These are phyloP conservation scores for Leishmania turanica DNA, from an alignment of 208 protist species.

Conservation along the genomic window DNA sequence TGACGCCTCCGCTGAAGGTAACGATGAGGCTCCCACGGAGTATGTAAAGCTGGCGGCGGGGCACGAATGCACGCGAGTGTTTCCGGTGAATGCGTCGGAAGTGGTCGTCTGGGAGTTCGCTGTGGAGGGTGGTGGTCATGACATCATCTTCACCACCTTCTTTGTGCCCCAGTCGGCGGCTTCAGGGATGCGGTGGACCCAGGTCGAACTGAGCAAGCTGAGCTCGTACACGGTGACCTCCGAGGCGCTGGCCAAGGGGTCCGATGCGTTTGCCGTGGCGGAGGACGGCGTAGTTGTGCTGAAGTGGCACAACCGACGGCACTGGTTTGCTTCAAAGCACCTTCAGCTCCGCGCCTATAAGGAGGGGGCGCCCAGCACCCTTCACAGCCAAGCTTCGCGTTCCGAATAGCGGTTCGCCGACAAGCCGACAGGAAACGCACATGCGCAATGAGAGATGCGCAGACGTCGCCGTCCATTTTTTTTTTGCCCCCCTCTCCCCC, in stretches of 20 bases:
- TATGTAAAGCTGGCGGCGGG: constrained; percentile 17
- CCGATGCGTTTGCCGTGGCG: constrained; percentile 33
- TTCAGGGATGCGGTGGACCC: background rate
- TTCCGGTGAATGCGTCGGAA: constrained; percentile 31
- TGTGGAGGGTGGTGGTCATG: constrained; percentile 20
- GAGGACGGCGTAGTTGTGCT: constrained; percentile 52
- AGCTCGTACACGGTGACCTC: background rate
- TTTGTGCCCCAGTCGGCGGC: constrained; percentile 27
- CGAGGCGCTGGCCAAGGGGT: constrained; percentile 6
- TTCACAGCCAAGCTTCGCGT: background rate
- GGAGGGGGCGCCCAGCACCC: background rate
- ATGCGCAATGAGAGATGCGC: background rate
- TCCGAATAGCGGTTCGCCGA: background rate
- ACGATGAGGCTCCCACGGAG: constrained; percentile 19
- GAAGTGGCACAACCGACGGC: constrained; percentile 52
- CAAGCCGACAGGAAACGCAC: background rate
- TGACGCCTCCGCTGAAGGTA: background rate
- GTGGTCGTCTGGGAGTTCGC: constrained; percentile 68
- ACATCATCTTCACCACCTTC: constrained; percentile 37
- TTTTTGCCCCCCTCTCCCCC: background rate
- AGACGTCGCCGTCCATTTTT: background rate
- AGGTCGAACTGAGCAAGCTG: constrained; percentile 8
- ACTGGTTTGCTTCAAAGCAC: constrained; percentile 41
- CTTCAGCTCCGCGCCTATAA: constrained; percentile 68
- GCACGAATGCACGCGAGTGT: constrained; percentile 25